Percentiles rank a stretch among this genome's conserved stretches.
Conservation (phyloP, 345 rosid species). For the Corchorus capsularis region DNA sequence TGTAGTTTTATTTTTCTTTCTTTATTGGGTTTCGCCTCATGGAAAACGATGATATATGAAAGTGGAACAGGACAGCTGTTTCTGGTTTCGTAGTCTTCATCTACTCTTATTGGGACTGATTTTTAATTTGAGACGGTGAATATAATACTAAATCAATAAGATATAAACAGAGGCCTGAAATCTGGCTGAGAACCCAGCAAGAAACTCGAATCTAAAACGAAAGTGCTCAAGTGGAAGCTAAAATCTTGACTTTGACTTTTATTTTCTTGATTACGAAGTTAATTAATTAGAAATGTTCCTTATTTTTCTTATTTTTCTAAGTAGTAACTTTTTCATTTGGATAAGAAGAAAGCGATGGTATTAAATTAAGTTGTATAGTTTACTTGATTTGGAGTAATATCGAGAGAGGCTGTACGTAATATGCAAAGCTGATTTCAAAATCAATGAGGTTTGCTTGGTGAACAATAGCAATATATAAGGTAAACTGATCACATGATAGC, state of each 20-base stretch:
- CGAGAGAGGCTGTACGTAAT: too few species aligned
- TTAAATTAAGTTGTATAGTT: too few species aligned
- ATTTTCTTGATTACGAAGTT: background rate
- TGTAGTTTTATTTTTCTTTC: background rate
- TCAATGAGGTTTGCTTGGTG: too few species aligned
- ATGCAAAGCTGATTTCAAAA: too few species aligned
- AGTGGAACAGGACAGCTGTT: background rate
- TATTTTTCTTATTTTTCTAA: background rate
- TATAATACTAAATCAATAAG: background rate
- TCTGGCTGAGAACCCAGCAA: background rate
- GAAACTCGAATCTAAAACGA: background rate
- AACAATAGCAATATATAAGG: too few species aligned
- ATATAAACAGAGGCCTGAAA: background rate
- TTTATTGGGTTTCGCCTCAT: conserved; percentile 13
- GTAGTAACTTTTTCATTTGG: too few species aligned
- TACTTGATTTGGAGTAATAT: too few species aligned
- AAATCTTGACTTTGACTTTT: conserved; percentile 9
- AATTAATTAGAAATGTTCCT: background rate
- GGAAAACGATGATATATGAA: conserved; percentile 14
- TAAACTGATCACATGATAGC: too few species aligned
- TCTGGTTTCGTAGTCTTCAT: background rate
- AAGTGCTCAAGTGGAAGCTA: conserved; percentile 1
- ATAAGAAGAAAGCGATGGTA: too few species aligned
- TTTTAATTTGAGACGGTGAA: background rate
- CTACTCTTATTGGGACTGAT: too few species aligned